Base-by-base conservation (phyloP, 257 asterid genomes). In the Misopates orontium region DNA sequence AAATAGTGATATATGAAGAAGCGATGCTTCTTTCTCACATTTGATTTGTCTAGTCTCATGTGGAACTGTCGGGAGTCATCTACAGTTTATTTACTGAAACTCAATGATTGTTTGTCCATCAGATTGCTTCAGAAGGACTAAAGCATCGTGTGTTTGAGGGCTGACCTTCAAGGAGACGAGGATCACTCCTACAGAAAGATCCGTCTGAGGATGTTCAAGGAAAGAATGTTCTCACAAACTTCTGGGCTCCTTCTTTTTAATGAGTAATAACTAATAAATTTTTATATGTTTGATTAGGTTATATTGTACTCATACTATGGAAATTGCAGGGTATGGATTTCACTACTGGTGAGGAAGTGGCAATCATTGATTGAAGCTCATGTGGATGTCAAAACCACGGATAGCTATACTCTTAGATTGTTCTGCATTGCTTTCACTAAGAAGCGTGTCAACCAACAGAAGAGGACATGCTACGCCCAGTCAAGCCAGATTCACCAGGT, bases 41-140 rank as follows among this genome's bases (percentile, higher is more conserved):
- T n/a, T n/a, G n/a, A n/a, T n/a, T n/a, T n/a, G n/a, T n/a, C n/a
- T n/a, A n/a, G n/a, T n/a, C n/a, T n/a, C n/a, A n/a, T n/a, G n/a
- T n/a, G n/a, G n/a, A n/a, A n/a, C n/a, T n/a, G n/a, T n/a, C n/a
- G n/a, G n/a, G n/a, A n/a, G n/a, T n/a, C n/a, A n/a, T n/a, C n/a
- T n/a, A n/a, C n/a, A n/a, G n/a, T n/a, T n/a, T n/a, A n/a, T n/a
- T n/a, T n/a, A n/a, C n/a, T n/a, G n/a, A n/a, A 20, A 52, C 8
- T 3, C n/a, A n/a, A 7, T 53, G 5, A n/a, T 31, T 60, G 22
- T 45, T 41, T 19, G n/a, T 56, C 8, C 20, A 6, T 59, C 68
- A 89, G 97, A 90, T 88, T 84, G 97, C 97, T 14, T 88, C 97
- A 5, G 97, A 90, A 68, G 97, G 97, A 36, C 95, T 90, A 45